These are phyloP conservation scores for Phascolomyces articulosus DNA, from an alignment of 371 early-diverging fungal species.

Conservation along the genomic window DNA sequence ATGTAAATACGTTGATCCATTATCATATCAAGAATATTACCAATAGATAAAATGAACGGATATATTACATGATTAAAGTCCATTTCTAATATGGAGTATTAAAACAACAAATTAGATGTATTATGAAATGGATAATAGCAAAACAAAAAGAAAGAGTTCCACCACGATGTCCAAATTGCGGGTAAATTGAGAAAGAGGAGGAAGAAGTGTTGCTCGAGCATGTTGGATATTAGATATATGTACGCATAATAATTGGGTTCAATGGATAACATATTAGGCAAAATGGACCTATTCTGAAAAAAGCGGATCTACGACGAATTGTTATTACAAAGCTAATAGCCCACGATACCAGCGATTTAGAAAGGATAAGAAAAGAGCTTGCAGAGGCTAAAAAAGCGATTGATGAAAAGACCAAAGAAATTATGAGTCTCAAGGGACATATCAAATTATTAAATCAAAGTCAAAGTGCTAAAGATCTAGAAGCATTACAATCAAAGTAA, in stretches of 20 bases:
- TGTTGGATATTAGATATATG: too few species aligned
- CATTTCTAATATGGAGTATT: too few species aligned
- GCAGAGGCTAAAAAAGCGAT: neutral
- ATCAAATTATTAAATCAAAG: neutral
- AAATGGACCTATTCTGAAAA: neutral
- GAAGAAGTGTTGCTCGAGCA: too few species aligned
- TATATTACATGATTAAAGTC: too few species aligned
- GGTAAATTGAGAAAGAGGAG: neutral
- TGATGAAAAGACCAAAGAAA: neutral
- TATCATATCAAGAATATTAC: too few species aligned
- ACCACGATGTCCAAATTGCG: conserved; percentile 9
- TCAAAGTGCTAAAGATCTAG: neutral
- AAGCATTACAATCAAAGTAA: neutral
- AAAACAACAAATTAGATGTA: conserved; percentile 1
- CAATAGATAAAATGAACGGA: too few species aligned
- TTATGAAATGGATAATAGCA: neutral
- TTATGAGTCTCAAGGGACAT: neutral
- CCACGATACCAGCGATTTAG: conserved; percentile 9
- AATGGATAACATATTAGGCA: too few species aligned
- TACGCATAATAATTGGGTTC: neutral
- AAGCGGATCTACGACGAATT: conserved; percentile 1
- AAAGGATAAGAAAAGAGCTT: conserved; percentile 7
- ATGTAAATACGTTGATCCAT: neutral
- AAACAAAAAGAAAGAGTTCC: neutral
- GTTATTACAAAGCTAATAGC: neutral